These are phyloP conservation scores for Letharia lupina DNA, from an alignment of 495 filamentous ascomycete species.

Conservation along the genomic window DNA sequence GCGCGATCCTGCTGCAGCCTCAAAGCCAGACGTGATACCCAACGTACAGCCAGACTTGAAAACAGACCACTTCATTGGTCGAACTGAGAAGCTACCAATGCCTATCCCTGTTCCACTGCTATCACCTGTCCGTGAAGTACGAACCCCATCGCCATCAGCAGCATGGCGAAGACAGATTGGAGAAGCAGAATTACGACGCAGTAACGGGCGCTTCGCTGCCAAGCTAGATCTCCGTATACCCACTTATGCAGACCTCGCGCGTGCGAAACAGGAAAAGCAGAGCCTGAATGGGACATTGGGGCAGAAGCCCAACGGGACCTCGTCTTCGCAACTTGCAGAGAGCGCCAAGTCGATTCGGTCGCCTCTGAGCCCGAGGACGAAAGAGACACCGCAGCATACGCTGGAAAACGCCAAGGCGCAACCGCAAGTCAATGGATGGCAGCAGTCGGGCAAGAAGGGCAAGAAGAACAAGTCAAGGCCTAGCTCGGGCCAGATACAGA, in stretches of 20 bases:
- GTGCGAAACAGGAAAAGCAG: conserved; percentile 26
- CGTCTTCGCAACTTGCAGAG: conserved; percentile 9
- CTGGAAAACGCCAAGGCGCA: conserved; percentile 11
- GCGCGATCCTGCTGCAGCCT: conserved; percentile 12
- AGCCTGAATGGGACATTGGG: conserved; percentile 23
- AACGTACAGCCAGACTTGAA: conserved; percentile 2
- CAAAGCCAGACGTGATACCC: conserved; percentile 13
- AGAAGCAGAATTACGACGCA: not conserved
- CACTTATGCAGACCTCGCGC: conserved; percentile 18
- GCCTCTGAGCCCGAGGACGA: conserved; percentile 5
- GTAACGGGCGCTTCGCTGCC: conserved; percentile 1
- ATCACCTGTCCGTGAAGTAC: conserved; percentile 40
- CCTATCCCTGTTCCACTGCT: conserved; percentile 29
- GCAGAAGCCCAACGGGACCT: conserved; percentile 32
- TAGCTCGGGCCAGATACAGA: conserved; percentile 23
- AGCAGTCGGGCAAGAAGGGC: conserved; percentile 40
- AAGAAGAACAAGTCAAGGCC: conserved; percentile 37
- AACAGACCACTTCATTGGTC: conserved; percentile 11
- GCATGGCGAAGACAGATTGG: conserved; percentile 24
- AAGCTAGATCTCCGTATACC: conserved; percentile 23
- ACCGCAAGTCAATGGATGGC: conserved; percentile 33
- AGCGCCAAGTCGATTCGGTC: conserved; percentile 3
- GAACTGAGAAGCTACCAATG: conserved; percentile 15
- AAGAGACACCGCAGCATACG: conserved; percentile 8
- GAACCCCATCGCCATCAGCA: conserved; percentile 38